Conservation (phyloP, 495 filamentous ascomycete species). For the Neurospora sp. region DNA sequence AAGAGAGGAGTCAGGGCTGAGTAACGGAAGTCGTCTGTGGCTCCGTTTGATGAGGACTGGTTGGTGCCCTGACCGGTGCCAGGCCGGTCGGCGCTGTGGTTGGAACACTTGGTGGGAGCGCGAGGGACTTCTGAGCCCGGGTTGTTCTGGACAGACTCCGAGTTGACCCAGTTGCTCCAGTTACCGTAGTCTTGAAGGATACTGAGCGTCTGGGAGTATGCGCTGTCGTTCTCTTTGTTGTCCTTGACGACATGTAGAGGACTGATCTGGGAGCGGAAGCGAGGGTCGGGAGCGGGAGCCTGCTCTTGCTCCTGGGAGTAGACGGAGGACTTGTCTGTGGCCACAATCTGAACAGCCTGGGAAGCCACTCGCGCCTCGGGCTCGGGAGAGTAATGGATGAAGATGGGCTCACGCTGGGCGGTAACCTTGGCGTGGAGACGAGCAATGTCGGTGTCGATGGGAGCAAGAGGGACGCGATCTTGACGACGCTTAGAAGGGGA, state of each 20-base stretch:
- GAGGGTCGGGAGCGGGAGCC: neutral
- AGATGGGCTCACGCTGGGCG: neutral
- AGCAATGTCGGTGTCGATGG: slow-evolving; percentile 11
- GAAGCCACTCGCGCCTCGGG: neutral
- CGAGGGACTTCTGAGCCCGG: neutral
- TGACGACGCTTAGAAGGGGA: neutral
- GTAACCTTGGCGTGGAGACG: slow-evolving; percentile 3
- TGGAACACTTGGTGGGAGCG: neutral
- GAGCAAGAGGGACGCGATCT: neutral
- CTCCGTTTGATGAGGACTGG: neutral
- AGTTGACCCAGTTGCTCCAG: slow-evolving; percentile 1
- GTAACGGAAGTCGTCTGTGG: slow-evolving; percentile 4
- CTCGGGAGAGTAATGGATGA: slow-evolving; percentile 1
- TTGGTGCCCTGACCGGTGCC: neutral
- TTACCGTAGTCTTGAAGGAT: slow-evolving; percentile 17
- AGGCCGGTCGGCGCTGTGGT: neutral
- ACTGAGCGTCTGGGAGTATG: slow-evolving; percentile 6
- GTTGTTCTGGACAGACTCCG: neutral
- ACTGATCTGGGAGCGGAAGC: slow-evolving; percentile 5
- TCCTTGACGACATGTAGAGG: slow-evolving; percentile 19
- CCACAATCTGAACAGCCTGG: neutral
- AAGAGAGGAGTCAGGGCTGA: slow-evolving; percentile 13
- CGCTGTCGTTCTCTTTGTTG: neutral
- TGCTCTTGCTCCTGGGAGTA: slow-evolving; percentile 16
- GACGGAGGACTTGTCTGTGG: slow-evolving; percentile 8